Conservation (phyloP, 2,329 filamentous ascomycete genomes). For the Blastomyces gilchristii region DNA sequence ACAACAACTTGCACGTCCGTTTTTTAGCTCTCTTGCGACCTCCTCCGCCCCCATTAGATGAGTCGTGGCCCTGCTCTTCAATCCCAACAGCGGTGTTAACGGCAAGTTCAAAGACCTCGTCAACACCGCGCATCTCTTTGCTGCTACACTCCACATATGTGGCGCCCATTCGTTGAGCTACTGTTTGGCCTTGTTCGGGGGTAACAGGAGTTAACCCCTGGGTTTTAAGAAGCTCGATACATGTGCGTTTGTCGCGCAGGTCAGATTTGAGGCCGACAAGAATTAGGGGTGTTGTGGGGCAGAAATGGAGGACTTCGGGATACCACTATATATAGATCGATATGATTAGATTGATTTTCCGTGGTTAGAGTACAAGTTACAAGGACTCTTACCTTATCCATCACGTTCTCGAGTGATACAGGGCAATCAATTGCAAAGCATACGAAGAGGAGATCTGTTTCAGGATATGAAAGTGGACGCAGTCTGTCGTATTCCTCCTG, state of each 20-base stretch:
- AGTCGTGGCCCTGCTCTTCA: constrained; percentile 48
- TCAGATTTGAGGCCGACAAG: constrained; percentile 96
- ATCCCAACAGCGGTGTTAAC: constrained; percentile 83
- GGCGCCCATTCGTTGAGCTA: constrained; percentile 88
- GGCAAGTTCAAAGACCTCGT: constrained; percentile 89
- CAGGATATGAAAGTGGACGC: constrained; percentile 89
- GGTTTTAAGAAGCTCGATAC: constrained; percentile 96
- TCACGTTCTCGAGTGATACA: constrained; percentile 93
- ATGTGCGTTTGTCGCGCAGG: constrained; percentile 86
- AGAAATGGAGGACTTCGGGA: constrained; percentile 97
- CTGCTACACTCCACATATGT: constrained; percentile 97
- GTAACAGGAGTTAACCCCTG: constrained; percentile 94
- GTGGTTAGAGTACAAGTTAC: no score
- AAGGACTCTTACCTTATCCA: constrained; percentile 71
- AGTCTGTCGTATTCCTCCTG: constrained; percentile 98
- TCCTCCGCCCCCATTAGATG: constrained; percentile 21
- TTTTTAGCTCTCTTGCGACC: constrained; percentile 62
- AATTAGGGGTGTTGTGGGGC: constrained; percentile 90
- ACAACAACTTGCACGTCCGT: constrained; percentile 72
- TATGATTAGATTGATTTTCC: constrained; percentile 6
- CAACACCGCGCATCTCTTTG: constrained; percentile 91
- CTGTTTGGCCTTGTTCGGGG: constrained; percentile 73
- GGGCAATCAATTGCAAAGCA: constrained; percentile 99
- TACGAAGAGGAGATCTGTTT: constrained; percentile 95
- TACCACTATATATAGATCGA: constrained; percentile 62